Conservation (phyloP, 805 yeast genomes). For the Candida stauntonica region DNA sequence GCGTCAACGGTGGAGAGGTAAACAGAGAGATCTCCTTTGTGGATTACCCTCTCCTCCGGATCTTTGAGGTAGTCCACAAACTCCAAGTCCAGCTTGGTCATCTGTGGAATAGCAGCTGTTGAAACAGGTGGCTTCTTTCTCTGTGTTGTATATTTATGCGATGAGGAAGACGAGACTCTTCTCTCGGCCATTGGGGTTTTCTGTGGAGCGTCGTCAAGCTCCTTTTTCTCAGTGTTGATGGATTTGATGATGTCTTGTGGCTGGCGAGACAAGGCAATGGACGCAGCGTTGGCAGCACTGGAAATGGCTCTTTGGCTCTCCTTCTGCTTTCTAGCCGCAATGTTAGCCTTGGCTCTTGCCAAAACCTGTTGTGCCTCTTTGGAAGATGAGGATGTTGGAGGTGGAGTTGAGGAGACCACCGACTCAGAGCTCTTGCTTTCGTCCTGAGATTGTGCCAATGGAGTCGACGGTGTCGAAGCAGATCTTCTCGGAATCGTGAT, state of each 20-base stretch:
- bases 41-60: constrained; percentile 56
- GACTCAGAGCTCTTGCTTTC: constrained; percentile 6
- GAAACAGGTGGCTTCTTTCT: not conserved
- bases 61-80: constrained; percentile 53
- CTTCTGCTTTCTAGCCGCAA: constrained; percentile 27
- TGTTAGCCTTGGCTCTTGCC: constrained; percentile 25
- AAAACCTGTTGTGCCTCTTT: constrained; percentile 26
- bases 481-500: constrained; percentile 24
- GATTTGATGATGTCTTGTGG: constrained; percentile 26
- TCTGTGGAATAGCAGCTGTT: constrained; percentile 29
- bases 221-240: constrained; percentile 13
- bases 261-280: constrained; percentile 26
- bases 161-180: constrained; percentile 6
- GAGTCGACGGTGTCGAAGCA: constrained; percentile 23
- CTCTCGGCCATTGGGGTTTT: constrained; percentile 5
- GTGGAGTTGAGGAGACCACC: constrained; percentile 9
- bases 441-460: too few relatives aligned
- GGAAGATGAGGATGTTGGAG: constrained; percentile 15
- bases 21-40: constrained; percentile 50
- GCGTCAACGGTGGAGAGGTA: constrained; percentile 39
- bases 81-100: constrained; percentile 50
- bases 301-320: constrained; percentile 16
- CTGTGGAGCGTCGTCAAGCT: constrained; percentile 5
- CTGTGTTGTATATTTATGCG: constrained; percentile 1
- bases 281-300: constrained; percentile 27